Evolutionary conservation across 164 flowering plant genomes (phyloP), one percentile per base, ranked within the genome.

Genomic region (Euptelea pleiosperma): DNA sequence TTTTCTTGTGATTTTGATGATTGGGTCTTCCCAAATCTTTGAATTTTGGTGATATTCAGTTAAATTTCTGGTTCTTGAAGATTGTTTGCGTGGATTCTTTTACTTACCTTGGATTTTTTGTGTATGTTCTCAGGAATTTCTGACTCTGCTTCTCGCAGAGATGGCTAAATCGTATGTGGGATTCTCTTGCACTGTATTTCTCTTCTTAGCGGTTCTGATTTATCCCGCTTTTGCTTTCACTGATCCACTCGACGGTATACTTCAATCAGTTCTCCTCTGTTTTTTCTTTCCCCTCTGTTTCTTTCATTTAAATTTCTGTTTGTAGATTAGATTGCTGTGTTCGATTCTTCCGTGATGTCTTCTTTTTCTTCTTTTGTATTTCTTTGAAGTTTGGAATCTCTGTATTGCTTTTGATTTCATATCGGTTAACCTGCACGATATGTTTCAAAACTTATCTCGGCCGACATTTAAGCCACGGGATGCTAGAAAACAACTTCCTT

Each of bases 201-300:
- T 76, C 54, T 56, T 61, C 65, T 63, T 21, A 46, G 63, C 50
- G 16, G 29, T 61, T 66, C 41, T 73, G 45, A 60, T 59, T 40
- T 42, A 46, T 19, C 61, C 43, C 35, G 66, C 69, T 57, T 34
- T 12, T 6, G 74, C 82, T 2, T 39, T 8, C 33, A 78, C 83
- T 0, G 72, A 83, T 67, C 67, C 58, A 2, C 56, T 40, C 0
- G 88, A 80, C 1, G 85, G 88, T 81, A 58, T 57, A 15, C 21
- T 57, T 42, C 10, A 18, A 40, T 25, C 35, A 35, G 24, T 7
- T 50, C 16, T 35, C 1, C n/a, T n/a, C 10, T 1, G 4, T 21
- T 21, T 34, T 25, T 12, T 35, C 2, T 36, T 36, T 24, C 31
- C 18, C 0, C 2, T 34, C 4, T 21, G 24, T 42, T 25, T 22